A percentile compares a stretch with the other conserved stretches of the same genome.
Evolutionary conservation across 495 filamentous ascomycete species (phyloP).

Genomic region (Stereocaulon alpinum): DNA sequence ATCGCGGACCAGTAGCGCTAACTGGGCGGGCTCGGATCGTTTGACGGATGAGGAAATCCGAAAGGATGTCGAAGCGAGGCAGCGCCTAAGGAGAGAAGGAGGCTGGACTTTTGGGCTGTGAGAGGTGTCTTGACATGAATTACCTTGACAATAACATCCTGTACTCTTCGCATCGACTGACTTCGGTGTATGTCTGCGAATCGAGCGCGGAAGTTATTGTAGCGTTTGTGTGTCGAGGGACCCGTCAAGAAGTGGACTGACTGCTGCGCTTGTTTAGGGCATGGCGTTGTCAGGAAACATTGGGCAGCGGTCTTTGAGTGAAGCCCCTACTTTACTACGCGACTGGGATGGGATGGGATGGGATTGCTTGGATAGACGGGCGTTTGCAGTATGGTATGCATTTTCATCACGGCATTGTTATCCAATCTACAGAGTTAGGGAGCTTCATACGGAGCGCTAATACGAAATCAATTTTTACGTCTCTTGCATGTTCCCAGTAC

Average conservation of each 20-base stretch:
- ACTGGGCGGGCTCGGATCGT: conserved; percentile 77
- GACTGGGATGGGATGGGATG: no score
- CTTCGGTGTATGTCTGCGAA: conserved; percentile 3
- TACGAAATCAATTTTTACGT: background rate
- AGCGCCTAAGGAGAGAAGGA: conserved; percentile 70
- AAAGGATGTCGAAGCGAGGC: conserved; percentile 67
- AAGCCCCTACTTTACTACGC: no score
- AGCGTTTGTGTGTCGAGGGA: background rate
- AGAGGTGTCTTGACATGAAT: background rate
- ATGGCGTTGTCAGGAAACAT: no score
- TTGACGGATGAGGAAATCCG: conserved; percentile 82
- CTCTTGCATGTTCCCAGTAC: background rate
- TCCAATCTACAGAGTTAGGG: no score
- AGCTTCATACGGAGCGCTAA: no score
- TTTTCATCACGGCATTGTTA: no score
- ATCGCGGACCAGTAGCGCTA: conserved; percentile 79
- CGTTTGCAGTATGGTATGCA: no score
- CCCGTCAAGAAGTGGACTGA: background rate
- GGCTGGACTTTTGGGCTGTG: conserved; percentile 63
- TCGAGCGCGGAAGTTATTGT: background rate
- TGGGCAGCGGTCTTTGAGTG: no score
- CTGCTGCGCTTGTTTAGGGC: no score
- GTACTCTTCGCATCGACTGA: conserved; percentile 3
- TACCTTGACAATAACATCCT: background rate
- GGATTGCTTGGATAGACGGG: no score